Evolutionary conservation across 1,139 yeast genomes (phyloP), one percentile per base, ranked within the genome.

Genomic region (Geotrichum europaeum): DNA sequence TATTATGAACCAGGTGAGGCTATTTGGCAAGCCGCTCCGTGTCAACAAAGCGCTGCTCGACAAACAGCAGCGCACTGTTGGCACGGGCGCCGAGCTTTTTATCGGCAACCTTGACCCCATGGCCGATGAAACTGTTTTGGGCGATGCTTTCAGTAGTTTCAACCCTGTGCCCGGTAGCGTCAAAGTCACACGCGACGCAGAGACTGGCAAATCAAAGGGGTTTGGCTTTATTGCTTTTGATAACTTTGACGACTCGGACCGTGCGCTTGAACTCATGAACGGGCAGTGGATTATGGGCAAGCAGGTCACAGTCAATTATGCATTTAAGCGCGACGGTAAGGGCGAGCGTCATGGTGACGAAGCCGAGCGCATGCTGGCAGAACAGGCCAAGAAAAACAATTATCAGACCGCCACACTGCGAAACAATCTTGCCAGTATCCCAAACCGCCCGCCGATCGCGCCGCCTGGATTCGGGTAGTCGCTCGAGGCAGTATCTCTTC

Each of bases 21-120:
- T 94, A 49, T 89, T 74, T 68, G 91, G 89, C 0, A 84, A 86
- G 67, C 76, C 81, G 1, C 68, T 94, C 32, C 81, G 85, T 64
- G 80, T 92, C 61, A 82, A 84, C 66, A 79, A 78, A 63, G 81
- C 86, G 0, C 79, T 79, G 9, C 68, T 71, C 4, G 74, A 71
- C 24, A 70, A 70, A 50, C 65, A 60, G 12, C 68, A 69, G 62
- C 66, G 65, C 59, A 64, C 79, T 15, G 53, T 55, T 7, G 87
- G 84, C 62, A 83, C 87, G 13, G 92, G 96, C 0, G 96, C 97
- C 4, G 84, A 84, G 62, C 68, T 92, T 20, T 89, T 87, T 67
- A 78, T 91, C 13, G 89, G 88, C 34, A 86, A 88, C 66, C 75
- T 92, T 60, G 88, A 85, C 69, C 84, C 84, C 1, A 73, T 88